Evolutionary conservation across 768 basidiomycete species (phyloP).

Genomic region (Panellus pusillus): DNA sequence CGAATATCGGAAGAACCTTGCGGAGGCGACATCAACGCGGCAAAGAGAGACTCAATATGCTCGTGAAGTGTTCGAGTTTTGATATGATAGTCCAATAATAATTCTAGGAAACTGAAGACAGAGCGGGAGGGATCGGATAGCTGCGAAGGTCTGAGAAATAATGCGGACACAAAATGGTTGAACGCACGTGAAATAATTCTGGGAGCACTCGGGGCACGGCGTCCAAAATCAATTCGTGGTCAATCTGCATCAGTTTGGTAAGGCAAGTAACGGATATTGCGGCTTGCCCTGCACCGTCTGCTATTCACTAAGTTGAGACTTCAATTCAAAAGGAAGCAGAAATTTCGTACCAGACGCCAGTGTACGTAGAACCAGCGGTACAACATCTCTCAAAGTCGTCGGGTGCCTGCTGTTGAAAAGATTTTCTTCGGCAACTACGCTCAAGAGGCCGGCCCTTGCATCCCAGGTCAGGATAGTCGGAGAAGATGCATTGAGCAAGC

Average conservation of each 20-base stretch:
- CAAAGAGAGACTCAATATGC: constrained; percentile 46
- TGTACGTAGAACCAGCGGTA: constrained; percentile 39
- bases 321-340: constrained; percentile 11
- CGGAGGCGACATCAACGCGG: constrained; percentile 35
- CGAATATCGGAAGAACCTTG: constrained; percentile 22
- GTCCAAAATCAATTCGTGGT: constrained; percentile 60
- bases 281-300: constrained; percentile 23
- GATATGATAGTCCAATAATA: constrained; percentile 62
- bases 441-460: constrained; percentile 44
- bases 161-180: background rate
- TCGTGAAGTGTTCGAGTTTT: constrained; percentile 68
- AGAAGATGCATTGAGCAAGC: constrained; percentile 30
- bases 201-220: constrained; percentile 50
- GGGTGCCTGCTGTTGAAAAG: constrained; percentile 39
- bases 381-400: constrained; percentile 34
- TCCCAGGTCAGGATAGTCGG: constrained; percentile 40
- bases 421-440: constrained; percentile 52
- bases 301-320: constrained; percentile 13
- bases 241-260: constrained; percentile 53
- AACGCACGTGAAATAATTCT: constrained; percentile 48
- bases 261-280: constrained; percentile 45
- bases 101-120: constrained; percentile 44
- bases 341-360: constrained; percentile 33
- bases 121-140: constrained; percentile 26
- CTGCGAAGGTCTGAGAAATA: constrained; percentile 23